Evolutionary conservation across 805 yeast genomes (phyloP), one percentile per base, ranked within the genome.

Genomic region (Metschnikowia lochheadii): DNA sequence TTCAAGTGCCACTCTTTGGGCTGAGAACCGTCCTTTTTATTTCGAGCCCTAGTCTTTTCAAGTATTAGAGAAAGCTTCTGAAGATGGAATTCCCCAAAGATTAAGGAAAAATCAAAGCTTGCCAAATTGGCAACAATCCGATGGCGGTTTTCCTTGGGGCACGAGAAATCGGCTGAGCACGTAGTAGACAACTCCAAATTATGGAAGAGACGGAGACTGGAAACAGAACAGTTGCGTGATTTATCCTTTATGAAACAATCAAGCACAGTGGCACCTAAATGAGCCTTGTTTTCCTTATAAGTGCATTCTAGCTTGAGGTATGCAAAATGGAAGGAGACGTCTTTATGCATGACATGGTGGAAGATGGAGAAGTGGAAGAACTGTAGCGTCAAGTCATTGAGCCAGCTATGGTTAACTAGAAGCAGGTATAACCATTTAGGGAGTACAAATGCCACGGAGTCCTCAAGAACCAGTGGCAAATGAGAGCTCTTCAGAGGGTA

Each of bases 381-480:
- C 26, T 56, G 59, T 2, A 57, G 36, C 6, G 52, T 49, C 18
- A 56, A 26, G 34, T 57, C 53, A 34, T 54, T 57, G 40, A 57
- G 44, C 57, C 58, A 57, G n/a, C 49, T 43, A 10, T 42, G 41
- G 20, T 34, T 35, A 40, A 56, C 41, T 26, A 57, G 20, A 23
- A 43, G 18, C 17, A 26, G 36, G 34, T 49, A 47, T 5, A 42
- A 40, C 46, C 48, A 44, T 6, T 35, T 41, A 1, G 61, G 57
- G 2, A 54, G 18, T 14, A 20, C 32, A 11, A 52, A 15, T 0
- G 46, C 14, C 1, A 49, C 13, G 20, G 38, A 26, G 13, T 44
- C 43, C 14, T 41, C 48, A 14, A 32, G 21, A 18, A 34, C 11
- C 43, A 29, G 38, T 15, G 50, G 32, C 17, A 32, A 6, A 15